Evolutionary conservation across 192 early-diverging fungal species (phyloP).

Genomic region (Backusella tarrabulga): DNA sequence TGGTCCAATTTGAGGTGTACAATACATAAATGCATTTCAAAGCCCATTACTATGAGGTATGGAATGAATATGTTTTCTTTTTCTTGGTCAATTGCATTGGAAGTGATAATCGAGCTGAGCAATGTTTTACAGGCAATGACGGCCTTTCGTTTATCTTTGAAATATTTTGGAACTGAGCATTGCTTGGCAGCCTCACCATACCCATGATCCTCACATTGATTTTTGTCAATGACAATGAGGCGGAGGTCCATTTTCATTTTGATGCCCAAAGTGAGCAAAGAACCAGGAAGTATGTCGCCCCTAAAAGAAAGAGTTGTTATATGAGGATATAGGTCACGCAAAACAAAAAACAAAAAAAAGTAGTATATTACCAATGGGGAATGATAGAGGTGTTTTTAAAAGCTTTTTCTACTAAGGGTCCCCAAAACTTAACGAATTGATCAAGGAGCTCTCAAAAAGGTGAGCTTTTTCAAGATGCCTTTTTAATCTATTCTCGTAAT

Average conservation of each 20-base stretch:
- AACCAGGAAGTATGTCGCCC: conserved; percentile 9
- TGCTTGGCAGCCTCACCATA: not conserved
- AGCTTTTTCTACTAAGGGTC: conserved; percentile 11
- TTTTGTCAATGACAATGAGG: not conserved
- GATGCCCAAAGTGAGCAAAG: not conserved
- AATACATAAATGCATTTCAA: conserved; percentile 13
- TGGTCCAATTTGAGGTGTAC: not conserved
- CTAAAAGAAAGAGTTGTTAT: conserved; percentile 14
- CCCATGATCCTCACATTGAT: not conserved
- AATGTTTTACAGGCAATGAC: conserved; percentile 8
- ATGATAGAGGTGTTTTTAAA: conserved; percentile 8
- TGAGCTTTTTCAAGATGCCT: conserved; percentile 13
- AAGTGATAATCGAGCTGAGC: conserved; percentile 5
- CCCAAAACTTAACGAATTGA: conserved; percentile 15
- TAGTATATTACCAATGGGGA: conserved; percentile 14
- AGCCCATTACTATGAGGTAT: conserved; percentile 15
- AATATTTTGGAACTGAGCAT: not conserved
- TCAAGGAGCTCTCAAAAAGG: conserved; percentile 7
- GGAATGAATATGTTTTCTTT: conserved; percentile 1
- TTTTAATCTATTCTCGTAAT: conserved; percentile 18
- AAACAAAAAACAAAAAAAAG: conserved; percentile 12
- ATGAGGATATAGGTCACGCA: conserved; percentile 6
- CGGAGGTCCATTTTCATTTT: conserved; percentile 19
- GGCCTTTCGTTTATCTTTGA: conserved; percentile 11
- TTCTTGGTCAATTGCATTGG: conserved; percentile 1